Base-by-base conservation (phyloP, 139 green algal genomes). In the Spirogloea muscicola region DNA sequence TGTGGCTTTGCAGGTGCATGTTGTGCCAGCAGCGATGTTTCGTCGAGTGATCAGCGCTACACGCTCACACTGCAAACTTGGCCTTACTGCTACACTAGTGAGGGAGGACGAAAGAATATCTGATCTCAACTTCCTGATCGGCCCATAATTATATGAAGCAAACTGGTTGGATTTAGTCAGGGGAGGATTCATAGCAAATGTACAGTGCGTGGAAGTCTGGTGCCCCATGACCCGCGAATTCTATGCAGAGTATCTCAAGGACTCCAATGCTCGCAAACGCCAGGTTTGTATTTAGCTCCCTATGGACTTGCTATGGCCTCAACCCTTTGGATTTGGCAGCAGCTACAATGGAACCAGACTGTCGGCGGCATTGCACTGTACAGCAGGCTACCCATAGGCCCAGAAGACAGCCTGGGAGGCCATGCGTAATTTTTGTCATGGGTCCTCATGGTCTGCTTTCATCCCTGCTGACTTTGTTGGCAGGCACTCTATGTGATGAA, bases 51-150 rank as follows among this genome's bases (percentile, higher is more conserved):
- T 98, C 37, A 87, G 87, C 76, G 94, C 96, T 64, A 89, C 92
- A 36, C 95, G 96, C 81, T 84, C 87, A 9, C 94, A 99, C 87
- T 96, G 89, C 88, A 99, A 99, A 87, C 88, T 99, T 58, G 94
- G 94, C 6, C 83, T 99, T 59, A 99, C 94, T 1, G 72, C 82
- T 38, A 99, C 94, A 2, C 85, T 99, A 61, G 93, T 99, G 39
- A 86, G 94, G 1, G 94, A 99, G 86, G 94, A 99, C 80, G 87
- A 94, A 62, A 64, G 63, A 1, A 84, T 87, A 10, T 80, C 79
- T 0, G 93, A 99, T 84, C 91, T 99, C 52, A 98, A 98, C 86
- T 99, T 98, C 81, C 88, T 99, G 9, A 99, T 99, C 64, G 92
- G 88, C 3, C 82, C 94, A 66, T 96, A 98, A 86, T 89, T 99